Conservation (phyloP, 179 eudicot species). For the Drosera spatulata region DNA sequence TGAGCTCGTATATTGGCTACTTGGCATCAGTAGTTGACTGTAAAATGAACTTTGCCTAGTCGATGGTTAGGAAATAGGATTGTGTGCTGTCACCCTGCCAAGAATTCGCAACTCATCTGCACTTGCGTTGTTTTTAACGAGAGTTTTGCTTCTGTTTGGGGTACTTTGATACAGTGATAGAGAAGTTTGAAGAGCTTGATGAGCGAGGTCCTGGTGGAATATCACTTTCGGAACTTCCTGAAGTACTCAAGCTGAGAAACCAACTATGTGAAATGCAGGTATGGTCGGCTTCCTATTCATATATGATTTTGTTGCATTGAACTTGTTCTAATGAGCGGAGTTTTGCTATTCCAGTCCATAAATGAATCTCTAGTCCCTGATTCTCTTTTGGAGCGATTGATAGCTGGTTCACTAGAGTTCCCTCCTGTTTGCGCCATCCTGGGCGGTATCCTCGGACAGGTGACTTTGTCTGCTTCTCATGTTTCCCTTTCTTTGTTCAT, state of each 20-base stretch:
- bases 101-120: no score
- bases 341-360: conserved; percentile 32
- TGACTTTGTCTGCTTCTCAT: conserved; percentile 7
- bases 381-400: conserved; percentile 62
- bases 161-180: conserved; percentile 38
- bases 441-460: conserved; percentile 98
- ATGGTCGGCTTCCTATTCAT: neutral
- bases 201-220: conserved; percentile 55
- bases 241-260: conserved; percentile 57
- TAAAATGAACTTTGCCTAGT: no score
- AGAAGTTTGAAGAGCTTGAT: conserved; percentile 65
- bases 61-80: no score
- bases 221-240: conserved; percentile 61
- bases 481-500: neutral
- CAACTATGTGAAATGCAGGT: conserved; percentile 69
- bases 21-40: no score
- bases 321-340: no score
- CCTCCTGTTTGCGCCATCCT: conserved; percentile 92
- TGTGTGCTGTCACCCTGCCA: no score
- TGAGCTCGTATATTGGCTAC: no score
- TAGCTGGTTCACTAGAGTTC: conserved; percentile 50
- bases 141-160: no score
- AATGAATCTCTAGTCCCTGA: conserved; percentile 74
- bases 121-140: no score
- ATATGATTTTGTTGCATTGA: neutral